Base-by-base conservation (phyloP, 176 grass and related monocot genomes). In the Avena eriantha region DNA sequence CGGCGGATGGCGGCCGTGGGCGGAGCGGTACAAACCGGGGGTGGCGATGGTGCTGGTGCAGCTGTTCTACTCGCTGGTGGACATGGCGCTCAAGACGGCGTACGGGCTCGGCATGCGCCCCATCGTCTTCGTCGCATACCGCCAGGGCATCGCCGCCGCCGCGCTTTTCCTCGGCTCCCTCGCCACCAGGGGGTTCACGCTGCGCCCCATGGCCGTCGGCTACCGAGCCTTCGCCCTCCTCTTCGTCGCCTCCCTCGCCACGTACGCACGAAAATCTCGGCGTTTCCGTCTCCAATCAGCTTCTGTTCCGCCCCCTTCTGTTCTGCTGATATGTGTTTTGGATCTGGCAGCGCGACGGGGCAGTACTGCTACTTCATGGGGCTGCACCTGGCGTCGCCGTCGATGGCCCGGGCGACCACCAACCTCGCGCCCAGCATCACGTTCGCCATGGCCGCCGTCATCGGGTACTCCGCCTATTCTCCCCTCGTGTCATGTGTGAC, bases 51-150 rank as follows among this genome's bases (percentile, higher is more conserved):
- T 93, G 84, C 47, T 87, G 71, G 75, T 86, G 78, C 88, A 93
- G 88, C 69, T 69, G 29, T 91, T 91, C 88, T 86, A 90, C 88
- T 82, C 88, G 78, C 61, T 82, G 77, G 85, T 93, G 88, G 88
- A 90, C 85, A 69, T 93, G 50, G 84, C 86, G 63, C 85, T 76
- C 82, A 88, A 93, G 79, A 70, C 88, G 69, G 88, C 82, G 4
- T 79, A 72, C 78, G 58, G 69, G 43, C 85, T 91, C 0, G 92
- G 92, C 51, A 88, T 91, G 88, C 82, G 92, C 3, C 82, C 88
- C 85, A 91, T 91, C 69, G 82, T 88, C 73, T 90, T 91, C 65
- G 78, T 93, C 71, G 88, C 89, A 46, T 91, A 93, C 59, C 86
- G 92, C 71, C 88, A 93, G 84, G 86, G 73, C 71, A 83, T 93